phyloP scores from a whole-genome alignment of 305 asterid genomes.

The Coffea humblotiana region DNA sequence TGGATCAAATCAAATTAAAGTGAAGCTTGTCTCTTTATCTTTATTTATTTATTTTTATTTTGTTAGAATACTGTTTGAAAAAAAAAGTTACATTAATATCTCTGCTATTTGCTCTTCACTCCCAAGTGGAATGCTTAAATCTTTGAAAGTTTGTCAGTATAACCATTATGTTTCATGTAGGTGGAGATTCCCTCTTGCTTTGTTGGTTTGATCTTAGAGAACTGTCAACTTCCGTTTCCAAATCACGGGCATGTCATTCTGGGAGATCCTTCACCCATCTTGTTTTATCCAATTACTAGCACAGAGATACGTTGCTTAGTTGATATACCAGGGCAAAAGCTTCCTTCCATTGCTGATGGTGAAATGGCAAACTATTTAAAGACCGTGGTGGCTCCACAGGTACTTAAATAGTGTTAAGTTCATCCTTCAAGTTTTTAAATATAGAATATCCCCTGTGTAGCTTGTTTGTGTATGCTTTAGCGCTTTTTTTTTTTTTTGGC shows the following conservation, averaged over 20 bases:
- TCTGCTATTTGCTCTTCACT: slow-evolving; percentile 1
- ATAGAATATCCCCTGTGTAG: background rate
- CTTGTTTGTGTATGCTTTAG: background rate
- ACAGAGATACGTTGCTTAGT: slow-evolving; percentile 55
- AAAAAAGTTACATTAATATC: background rate
- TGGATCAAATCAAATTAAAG: background rate
- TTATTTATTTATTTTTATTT: background rate
- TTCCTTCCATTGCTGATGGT: slow-evolving; percentile 54
- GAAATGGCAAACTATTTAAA: slow-evolving; percentile 57
- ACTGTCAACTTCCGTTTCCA: slow-evolving; percentile 49
- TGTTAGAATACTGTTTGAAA: too few species aligned
- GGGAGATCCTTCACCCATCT: slow-evolving; percentile 55
- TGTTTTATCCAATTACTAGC: slow-evolving; percentile 52
- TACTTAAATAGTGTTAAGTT: slow-evolving; percentile 2
- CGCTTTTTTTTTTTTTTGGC: background rate
- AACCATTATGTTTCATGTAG: slow-evolving; percentile 21
- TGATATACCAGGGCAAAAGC: slow-evolving; percentile 56
- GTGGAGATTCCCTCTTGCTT: slow-evolving; percentile 50
- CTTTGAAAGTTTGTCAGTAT: background rate
- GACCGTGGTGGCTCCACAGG: slow-evolving; percentile 59
- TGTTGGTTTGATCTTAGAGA: slow-evolving; percentile 49
- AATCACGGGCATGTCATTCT: slow-evolving; percentile 57
- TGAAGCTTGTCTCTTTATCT: background rate
- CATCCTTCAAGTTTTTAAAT: background rate
- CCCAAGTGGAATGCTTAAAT: slow-evolving; percentile 1